A percentile compares a stretch with the other conserved stretches of the same genome.
phyloP scores from a whole-genome alignment of 208 protist genomes.

The Leishmania gerbilli region DNA sequence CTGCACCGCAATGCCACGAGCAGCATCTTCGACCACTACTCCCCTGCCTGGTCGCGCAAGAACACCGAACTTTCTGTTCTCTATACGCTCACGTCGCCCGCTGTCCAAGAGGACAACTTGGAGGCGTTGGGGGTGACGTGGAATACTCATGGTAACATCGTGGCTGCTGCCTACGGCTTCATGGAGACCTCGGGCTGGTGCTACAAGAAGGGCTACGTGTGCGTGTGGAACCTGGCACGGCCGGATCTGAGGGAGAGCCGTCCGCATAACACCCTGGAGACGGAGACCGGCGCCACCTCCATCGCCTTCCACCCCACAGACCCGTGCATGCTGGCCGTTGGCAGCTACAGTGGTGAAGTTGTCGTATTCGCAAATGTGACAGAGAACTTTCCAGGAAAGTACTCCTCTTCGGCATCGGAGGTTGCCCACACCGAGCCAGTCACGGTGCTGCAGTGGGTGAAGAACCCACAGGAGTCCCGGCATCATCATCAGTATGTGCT shows the following conservation, averaged over 20 bases:
- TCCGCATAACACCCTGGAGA: slow-evolving; percentile 82
- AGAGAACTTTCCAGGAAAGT: slow-evolving; percentile 43
- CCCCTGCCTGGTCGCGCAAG: slow-evolving; percentile 79
- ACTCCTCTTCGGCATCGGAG: slow-evolving; percentile 36
- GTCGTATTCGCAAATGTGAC: slow-evolving; percentile 68
- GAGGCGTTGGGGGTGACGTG: slow-evolving; percentile 80
- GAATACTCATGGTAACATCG: slow-evolving; percentile 81
- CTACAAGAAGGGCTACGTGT: slow-evolving; percentile 76
- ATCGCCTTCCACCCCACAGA: slow-evolving; percentile 88
- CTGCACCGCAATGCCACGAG: slow-evolving; percentile 75
- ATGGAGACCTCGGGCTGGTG: slow-evolving; percentile 90
- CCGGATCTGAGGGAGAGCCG: slow-evolving; percentile 55
- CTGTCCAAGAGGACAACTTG: slow-evolving; percentile 59
- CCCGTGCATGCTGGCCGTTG: slow-evolving; percentile 77
- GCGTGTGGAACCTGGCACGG: slow-evolving; percentile 81
- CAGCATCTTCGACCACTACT: slow-evolving; percentile 82
- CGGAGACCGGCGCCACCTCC: slow-evolving; percentile 73
- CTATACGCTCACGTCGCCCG: slow-evolving; percentile 70
- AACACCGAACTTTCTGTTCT: slow-evolving; percentile 60
- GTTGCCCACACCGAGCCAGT: slow-evolving; percentile 79
- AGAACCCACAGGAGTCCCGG: slow-evolving; percentile 60
- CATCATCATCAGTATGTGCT: slow-evolving; percentile 70
- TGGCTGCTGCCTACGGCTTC: slow-evolving; percentile 88
- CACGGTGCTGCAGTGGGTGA: slow-evolving; percentile 75
- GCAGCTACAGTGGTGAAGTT: slow-evolving; percentile 91